Evolutionary conservation across 441 rosid genomes (phyloP), one percentile per base, ranked within the genome.

Genomic region (Mallotus repandus): DNA sequence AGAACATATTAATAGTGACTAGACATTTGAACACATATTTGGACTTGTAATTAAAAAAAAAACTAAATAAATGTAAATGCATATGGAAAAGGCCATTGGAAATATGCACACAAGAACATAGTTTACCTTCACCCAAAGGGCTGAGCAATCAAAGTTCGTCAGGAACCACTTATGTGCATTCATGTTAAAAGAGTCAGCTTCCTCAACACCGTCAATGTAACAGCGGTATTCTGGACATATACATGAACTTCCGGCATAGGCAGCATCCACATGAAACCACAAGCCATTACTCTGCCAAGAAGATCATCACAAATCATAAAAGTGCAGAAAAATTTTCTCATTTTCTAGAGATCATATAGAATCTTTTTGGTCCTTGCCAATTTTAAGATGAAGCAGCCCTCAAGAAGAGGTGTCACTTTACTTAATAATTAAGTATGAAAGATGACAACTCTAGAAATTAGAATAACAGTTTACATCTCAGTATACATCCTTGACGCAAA

Each of bases 181-280:
- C 90, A 94, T 87, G 83, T 88, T 90, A 74, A 91, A 91, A 13
- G 98, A 94, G 77, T 94, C 96, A 14, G 97, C 93, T 70, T 84
- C 85, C 85, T 94, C 97, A 67, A 92, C 82, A 4, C 97, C 98
- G 57, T 92, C 81, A 75, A 92, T 83, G 77, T 82, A 81, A 14
- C 82, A 81, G 14, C 94, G 90, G 80, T 74, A 88, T 80, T 94
- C 97, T 7, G 96, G 97, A 82, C 97, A 92, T 71, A 94, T 79
- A 67, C 98, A 94, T 19, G 95, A 92, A 75, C 89, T 94, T 81
- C 97, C 98, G 68, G 97, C 97, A 78, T 94, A 92, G n/a, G 97
- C 97, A 67, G 92, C 94, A 86, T 90, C 97, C 76, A 90, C 87
- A 56, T 92, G 98, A 81, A 92, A 82, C 97, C 97, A 92, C 70